These are phyloP conservation scores for Drosera spatulata DNA, from an alignment of 179 eudicot species.

Conservation along the genomic window DNA sequence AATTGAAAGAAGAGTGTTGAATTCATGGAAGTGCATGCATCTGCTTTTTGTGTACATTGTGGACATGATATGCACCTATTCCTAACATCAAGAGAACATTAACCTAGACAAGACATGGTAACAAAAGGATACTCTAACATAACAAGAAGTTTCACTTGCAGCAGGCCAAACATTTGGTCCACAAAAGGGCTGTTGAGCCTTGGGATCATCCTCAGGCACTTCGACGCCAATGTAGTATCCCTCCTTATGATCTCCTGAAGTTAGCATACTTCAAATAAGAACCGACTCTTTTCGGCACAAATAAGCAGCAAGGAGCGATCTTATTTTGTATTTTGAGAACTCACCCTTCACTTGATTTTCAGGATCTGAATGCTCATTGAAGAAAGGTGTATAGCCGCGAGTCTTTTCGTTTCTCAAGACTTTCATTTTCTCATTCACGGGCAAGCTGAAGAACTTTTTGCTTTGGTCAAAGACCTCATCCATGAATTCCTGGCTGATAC, in stretches of 20 bases:
- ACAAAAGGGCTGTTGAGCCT: slow-evolving; percentile 59
- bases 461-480: slow-evolving; percentile 81
- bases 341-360: slow-evolving; percentile 68
- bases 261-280: too few relatives aligned
- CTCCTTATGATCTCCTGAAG: slow-evolving; percentile 78
- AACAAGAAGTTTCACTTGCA: slow-evolving; percentile 27
- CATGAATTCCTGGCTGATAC: slow-evolving; percentile 75
- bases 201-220: slow-evolving; percentile 72
- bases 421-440: slow-evolving; percentile 78
- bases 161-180: slow-evolving; percentile 85
- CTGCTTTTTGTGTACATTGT: too few relatives aligned
- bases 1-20: too few relatives aligned
- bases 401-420: slow-evolving; percentile 60
- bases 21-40: too few relatives aligned
- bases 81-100: too few relatives aligned
- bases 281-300: too few relatives aligned
- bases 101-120: neutral
- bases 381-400: slow-evolving; percentile 80
- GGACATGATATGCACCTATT: too few relatives aligned
- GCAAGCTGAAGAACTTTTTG: slow-evolving; percentile 64
- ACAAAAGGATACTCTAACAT: neutral
- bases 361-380: slow-evolving; percentile 83
- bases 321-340: neutral
- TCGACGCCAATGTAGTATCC: slow-evolving; percentile 91
- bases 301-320: too few relatives aligned